A percentile compares a stretch with the other conserved stretches of the same genome.
These are phyloP conservation scores for Boletus reticulatus DNA, from an alignment of 768 basidiomycete species.

Conservation along the genomic window DNA sequence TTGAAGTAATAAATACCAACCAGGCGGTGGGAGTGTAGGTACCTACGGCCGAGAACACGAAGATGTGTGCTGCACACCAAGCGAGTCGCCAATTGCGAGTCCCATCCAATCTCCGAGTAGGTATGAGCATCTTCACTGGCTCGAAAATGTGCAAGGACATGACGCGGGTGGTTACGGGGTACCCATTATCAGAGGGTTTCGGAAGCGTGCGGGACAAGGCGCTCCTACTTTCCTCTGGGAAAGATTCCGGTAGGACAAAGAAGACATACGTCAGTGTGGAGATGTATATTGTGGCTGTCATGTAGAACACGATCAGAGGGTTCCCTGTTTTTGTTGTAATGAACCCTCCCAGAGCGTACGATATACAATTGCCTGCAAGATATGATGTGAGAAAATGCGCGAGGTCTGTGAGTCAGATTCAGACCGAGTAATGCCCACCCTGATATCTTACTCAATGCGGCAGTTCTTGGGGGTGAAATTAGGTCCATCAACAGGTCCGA, in stretches of 20 bases:
- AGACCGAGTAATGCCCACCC: slow-evolving; percentile 31
- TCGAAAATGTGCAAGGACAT: slow-evolving; percentile 11
- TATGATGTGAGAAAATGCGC: not conserved
- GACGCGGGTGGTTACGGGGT: not conserved
- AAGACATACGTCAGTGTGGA: slow-evolving; percentile 17
- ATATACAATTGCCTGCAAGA: slow-evolving; percentile 22
- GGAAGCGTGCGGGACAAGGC: slow-evolving; percentile 7
- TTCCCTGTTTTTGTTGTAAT: slow-evolving; percentile 27
- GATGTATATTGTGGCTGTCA: slow-evolving; percentile 9
- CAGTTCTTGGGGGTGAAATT: slow-evolving; percentile 20
- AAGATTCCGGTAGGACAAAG: slow-evolving; percentile 30
- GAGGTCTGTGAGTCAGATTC: not conserved
- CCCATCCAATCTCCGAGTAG: slow-evolving; percentile 16
- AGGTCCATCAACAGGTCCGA: not conserved
- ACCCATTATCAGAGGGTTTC: not conserved
- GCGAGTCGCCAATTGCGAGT: slow-evolving; percentile 28
- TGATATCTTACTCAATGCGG: slow-evolving; percentile 22
- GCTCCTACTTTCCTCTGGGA: slow-evolving; percentile 22
- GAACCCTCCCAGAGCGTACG: slow-evolving; percentile 29
- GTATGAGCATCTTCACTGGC: slow-evolving; percentile 25
- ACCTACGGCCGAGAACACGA: slow-evolving; percentile 16
- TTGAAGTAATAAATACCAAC: slow-evolving; percentile 23
- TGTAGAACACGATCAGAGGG: slow-evolving; percentile 22
- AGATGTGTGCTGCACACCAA: slow-evolving; percentile 27
- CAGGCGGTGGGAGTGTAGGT: slow-evolving; percentile 12